Evolutionary conservation across 345 rosid genomes (phyloP).

Genomic region (Eucalyptus sp.): DNA sequence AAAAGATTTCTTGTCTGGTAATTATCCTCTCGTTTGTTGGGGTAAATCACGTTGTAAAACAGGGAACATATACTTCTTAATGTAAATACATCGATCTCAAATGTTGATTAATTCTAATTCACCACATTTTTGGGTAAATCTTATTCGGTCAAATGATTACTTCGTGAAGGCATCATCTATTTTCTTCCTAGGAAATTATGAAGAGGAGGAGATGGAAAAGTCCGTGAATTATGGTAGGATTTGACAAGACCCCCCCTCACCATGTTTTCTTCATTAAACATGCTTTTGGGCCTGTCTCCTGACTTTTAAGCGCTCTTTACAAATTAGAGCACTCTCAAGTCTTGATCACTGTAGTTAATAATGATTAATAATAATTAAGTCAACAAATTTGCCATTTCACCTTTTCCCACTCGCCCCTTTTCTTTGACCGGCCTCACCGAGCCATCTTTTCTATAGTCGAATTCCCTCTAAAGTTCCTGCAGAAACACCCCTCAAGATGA

Average conservation of each 20-base stretch:
- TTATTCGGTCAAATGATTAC: neutral
- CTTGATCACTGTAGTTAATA: neutral
- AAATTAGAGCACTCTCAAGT: neutral
- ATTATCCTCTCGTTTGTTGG: neutral
- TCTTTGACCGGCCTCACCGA: neutral
- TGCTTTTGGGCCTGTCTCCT: neutral
- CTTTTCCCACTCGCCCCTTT: neutral
- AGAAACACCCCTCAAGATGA: neutral
- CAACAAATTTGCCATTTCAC: neutral
- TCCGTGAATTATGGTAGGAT: neutral
- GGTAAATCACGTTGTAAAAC: neutral
- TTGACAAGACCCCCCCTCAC: neutral
- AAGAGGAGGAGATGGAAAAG: neutral
- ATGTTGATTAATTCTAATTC: neutral
- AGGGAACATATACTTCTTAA: neutral
- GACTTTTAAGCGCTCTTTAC: neutral
- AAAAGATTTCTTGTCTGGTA: neutral
- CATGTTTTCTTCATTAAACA: neutral
- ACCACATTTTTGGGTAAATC: neutral
- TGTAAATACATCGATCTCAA: neutral
- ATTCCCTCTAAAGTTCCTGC: neutral
- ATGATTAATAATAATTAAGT: neutral
- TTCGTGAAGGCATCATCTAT: neutral
- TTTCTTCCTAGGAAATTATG: neutral
- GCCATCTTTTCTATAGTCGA: neutral